Conservation (phyloP, 1,284 basidiomycete genomes). For the Marasmius sp. region DNA sequence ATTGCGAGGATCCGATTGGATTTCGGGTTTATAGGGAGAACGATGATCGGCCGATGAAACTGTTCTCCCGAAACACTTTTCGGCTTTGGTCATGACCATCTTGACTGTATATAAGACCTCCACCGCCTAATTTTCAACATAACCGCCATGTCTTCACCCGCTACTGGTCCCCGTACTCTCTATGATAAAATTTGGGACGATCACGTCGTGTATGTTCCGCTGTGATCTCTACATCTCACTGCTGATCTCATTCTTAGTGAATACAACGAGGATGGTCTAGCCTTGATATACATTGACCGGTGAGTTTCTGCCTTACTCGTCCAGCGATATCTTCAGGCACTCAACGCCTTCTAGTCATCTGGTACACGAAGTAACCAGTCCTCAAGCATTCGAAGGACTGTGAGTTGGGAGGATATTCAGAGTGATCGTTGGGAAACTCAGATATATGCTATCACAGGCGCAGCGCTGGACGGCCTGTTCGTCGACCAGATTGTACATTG, state of each 20-base stretch:
- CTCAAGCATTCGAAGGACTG: constrained; percentile 95
- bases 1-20: constrained; percentile 5
- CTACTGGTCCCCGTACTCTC: constrained; percentile 72
- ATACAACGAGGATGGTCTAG: constrained; percentile 78
- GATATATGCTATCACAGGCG: constrained; percentile 47
- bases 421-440: constrained; percentile 4
- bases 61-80: neutral
- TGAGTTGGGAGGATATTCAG: constrained; percentile 35
- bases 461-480: constrained; percentile 79
- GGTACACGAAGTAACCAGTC: constrained; percentile 94
- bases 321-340: neutral
- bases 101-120: constrained; percentile 5
- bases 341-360: constrained; percentile 63
- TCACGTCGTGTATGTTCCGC: constrained; percentile 75
- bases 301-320: constrained; percentile 28
- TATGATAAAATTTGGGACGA: constrained; percentile 98
- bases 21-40: neutral
- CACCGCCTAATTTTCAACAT: neutral
- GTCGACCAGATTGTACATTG: constrained; percentile 91
- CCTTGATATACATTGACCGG: constrained; percentile 93
- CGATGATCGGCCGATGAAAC: constrained; percentile 10
- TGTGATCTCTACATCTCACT: constrained; percentile 6
- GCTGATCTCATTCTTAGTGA: constrained; percentile 45
- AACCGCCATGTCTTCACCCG: constrained; percentile 53
- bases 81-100: too few species aligned